phyloP scores from a whole-genome alignment of 768 basidiomycete species.

The Crepidotus variabilis region DNA sequence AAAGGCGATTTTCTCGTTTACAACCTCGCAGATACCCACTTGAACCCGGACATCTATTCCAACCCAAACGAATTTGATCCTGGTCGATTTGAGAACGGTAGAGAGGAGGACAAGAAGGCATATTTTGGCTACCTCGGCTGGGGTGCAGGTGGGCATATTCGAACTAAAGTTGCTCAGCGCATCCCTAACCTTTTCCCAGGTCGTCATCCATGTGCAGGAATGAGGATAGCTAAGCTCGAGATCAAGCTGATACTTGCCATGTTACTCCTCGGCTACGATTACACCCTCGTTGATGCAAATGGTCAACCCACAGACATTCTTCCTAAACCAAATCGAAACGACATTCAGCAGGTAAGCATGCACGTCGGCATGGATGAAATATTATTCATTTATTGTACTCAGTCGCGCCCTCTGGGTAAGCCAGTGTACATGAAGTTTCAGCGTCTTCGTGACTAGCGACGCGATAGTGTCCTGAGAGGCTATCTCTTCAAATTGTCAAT shows the following conservation, averaged over 20 bases:
- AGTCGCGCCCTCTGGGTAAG: background rate
- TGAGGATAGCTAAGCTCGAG: conserved; percentile 12
- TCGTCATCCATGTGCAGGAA: conserved; percentile 9
- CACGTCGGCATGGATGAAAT: background rate
- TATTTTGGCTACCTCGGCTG: conserved; percentile 13
- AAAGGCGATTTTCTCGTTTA: conserved; percentile 35
- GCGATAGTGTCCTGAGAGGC: no score
- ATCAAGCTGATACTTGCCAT: conserved; percentile 10
- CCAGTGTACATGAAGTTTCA: background rate
- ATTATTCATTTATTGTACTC: background rate
- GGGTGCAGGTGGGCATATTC: conserved; percentile 8
- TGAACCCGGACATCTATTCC: conserved; percentile 31
- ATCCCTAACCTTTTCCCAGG: background rate
- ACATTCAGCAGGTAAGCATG: conserved; percentile 4
- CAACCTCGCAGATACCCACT: conserved; percentile 27
- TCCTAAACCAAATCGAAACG: background rate
- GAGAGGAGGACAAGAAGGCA: conserved; percentile 23
- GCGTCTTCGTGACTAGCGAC: background rate
- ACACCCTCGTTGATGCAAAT: background rate
- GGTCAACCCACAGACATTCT: background rate
- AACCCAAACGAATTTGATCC: conserved; percentile 35
- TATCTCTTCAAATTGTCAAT: no score
- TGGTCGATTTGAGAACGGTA: conserved; percentile 22
- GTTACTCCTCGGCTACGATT: conserved; percentile 2
- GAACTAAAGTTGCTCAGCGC: background rate